Evolutionary conservation across 2,329 filamentous ascomycete species (phyloP), one percentile per base, ranked within the genome.

Genomic region (Akanthomyces muscarius): DNA sequence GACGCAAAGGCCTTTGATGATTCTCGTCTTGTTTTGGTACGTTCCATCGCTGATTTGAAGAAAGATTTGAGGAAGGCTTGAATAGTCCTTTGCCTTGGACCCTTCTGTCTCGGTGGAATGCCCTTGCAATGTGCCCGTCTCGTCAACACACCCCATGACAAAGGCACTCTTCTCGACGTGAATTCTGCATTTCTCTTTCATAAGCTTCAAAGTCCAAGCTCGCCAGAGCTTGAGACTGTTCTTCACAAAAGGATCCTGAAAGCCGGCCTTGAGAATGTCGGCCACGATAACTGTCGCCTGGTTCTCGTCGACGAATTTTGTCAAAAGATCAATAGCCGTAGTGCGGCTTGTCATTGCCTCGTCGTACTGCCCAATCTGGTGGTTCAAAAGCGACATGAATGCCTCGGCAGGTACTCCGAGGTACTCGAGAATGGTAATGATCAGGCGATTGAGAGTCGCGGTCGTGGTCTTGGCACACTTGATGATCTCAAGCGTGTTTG

Each of bases 141-240:
- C 95, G 68, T 99, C 95, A 6, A 94, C 86, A 65, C 91, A 92
- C 3, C 94, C 95, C 7, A 98, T 83, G 0, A 98, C 81, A 71
- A 96, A 96, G 0, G 92, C 93, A 1, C 94, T 92, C 63, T 94
- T 77, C 7, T 92, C 87, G 11, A 99, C 83, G 2, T 87, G 82
- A 50, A 99, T 91, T 33, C 89, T 89, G 0, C 94, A 92, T 69
- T 97, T 98, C 68, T 98, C 92, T 69, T 97, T 97, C 21, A 99
- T 82, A 14, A 89, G 84, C 71, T 96, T 97, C 68, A 97, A 85
- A 0, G 89, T 91, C 90, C 91, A 98, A 1, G 91, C 86, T 66
- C 89, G 84, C 94, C 95, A 99, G 0, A 98, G 80, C 42, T 87
- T 84, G 13, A 99, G 77, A 10, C 97, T 75, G 0, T 92, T 92